A percentile compares a stretch with the other conserved stretches of the same genome.
These are phyloP conservation scores for Lanmaoa rubissima DNA, from an alignment of 768 basidiomycete species.

Conservation along the genomic window DNA sequence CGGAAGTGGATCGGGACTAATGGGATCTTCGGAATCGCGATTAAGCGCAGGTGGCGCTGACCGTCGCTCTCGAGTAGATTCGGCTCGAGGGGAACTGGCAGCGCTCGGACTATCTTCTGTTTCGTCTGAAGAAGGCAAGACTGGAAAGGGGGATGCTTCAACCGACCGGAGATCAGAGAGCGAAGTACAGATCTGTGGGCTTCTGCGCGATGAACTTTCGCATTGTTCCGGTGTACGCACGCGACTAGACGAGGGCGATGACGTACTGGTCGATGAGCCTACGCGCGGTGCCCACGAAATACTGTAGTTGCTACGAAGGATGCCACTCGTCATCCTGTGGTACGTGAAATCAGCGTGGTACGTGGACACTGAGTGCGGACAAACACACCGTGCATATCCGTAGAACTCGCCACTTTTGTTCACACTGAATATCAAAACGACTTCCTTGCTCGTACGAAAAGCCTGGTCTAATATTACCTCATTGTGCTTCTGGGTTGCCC, in stretches of 20 bases:
- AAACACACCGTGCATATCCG: conserved; percentile 75
- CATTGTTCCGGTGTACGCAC: conserved; percentile 13
- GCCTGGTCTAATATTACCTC: conserved; percentile 91
- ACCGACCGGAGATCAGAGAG: conserved; percentile 39
- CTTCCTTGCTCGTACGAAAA: conserved; percentile 85
- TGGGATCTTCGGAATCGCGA: conserved; percentile 30
- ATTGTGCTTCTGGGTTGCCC: conserved; percentile 94
- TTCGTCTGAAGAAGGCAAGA: conserved; percentile 6
- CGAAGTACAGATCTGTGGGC: conserved; percentile 29
- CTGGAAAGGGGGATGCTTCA: conserved; percentile 44
- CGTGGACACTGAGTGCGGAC: conserved; percentile 11
- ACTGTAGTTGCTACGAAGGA: conserved; percentile 48
- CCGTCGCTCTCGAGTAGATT: conserved; percentile 13
- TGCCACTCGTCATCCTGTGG: conserved; percentile 62
- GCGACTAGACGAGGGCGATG: conserved; percentile 30
- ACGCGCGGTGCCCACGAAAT: conserved; percentile 57
- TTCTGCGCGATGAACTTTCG: conserved; percentile 5
- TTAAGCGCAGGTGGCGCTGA: conserved; percentile 58
- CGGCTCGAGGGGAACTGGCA: not conserved
- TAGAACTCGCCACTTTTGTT: conserved; percentile 96
- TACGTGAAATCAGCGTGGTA: not conserved
- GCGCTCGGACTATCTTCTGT: not conserved
- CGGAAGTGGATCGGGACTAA: conserved; percentile 29
- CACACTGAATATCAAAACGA: conserved; percentile 87
- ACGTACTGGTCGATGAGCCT: conserved; percentile 30